Percentiles rank a stretch among this genome's conserved stretches.
phyloP scores from a whole-genome alignment of 2,329 filamentous ascomycete genomes.

The Colletotrichum acutatum region DNA sequence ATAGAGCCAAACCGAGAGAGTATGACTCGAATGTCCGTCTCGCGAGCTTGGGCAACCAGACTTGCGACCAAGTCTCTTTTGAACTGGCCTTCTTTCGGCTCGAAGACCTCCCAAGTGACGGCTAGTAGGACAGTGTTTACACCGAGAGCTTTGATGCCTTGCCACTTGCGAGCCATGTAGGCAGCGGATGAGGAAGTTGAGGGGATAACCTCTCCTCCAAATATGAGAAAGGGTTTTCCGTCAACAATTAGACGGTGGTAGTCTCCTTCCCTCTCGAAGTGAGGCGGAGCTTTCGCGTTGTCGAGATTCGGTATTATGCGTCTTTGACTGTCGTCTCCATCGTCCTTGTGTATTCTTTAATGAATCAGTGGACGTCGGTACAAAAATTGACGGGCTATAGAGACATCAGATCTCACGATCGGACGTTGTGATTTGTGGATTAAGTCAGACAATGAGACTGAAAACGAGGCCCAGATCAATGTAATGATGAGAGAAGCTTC shows the following conservation, averaged over 20 bases:
- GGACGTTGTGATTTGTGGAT: neutral
- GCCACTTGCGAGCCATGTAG: constrained; percentile 42
- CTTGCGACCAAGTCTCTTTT: constrained; percentile 41
- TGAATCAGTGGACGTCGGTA: neutral
- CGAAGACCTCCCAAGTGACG: constrained; percentile 46
- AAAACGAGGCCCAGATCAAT: neutral
- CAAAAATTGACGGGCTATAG: neutral
- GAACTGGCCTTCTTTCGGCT: constrained; percentile 43
- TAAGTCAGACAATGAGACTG: neutral
- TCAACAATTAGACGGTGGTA: constrained; percentile 44
- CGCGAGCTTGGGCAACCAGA: constrained; percentile 39
- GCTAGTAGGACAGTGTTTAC: constrained; percentile 45
- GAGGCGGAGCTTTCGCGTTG: neutral
- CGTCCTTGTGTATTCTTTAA: neutral
- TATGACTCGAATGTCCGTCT: constrained; percentile 18
- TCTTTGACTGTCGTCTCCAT: neutral
- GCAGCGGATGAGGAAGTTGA: constrained; percentile 37
- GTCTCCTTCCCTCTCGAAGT: neutral
- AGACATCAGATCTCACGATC: neutral
- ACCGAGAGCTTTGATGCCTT: constrained; percentile 38
- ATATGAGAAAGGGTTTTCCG: constrained; percentile 42
- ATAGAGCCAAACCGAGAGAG: constrained; percentile 9
- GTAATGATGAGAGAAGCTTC: neutral
- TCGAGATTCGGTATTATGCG: neutral
- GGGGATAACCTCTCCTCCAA: constrained; percentile 44